Evolutionary conservation across 306 rosid species (phyloP), one percentile per base, ranked within the genome.

Genomic region (Rosa lucieae): DNA sequence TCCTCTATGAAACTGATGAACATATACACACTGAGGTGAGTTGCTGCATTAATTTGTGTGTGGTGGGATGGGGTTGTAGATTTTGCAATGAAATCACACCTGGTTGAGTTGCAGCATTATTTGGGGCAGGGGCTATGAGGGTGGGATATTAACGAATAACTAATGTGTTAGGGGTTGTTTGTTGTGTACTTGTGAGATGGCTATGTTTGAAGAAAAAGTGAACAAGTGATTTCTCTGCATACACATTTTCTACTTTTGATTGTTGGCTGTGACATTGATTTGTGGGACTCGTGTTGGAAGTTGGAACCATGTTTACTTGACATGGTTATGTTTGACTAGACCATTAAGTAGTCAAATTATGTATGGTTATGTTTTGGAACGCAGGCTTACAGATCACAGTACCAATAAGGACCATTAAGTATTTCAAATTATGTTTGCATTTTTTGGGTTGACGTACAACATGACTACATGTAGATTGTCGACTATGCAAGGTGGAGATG

Each of bases 401-500:
- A 40, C 9, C 5, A 35, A 8, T 18, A 20, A 15, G 72, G 17
- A 32, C 70, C 2, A 5, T 15, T 29, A 1, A 37, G 12, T 66
- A 66, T 29, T 39, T 67, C 49, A 39, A 39, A 17, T 37, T 18
- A 18, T 37, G 46, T 18, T 7, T 39, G 48, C 20, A 9, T 9
- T 13, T 67, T 32, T 2, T 40, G 2, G 49, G 44, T 67, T 67
- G 29, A 26, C 29, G 29, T 26, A 20, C 48, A 40, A 49, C 48
- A 15, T 7, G 4, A 67, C 8, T 32, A 65, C 72, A 67, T 67
- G 26, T 67, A 1, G 35, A 32, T 32, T 32, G 35, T 32, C 35
- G 5, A 40, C 26, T 3, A 13, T 37, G 71, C 99, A 26, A 90
- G 88, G 78, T 96, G 47, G 46, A 18, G 46, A 26, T 44, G 6